These are phyloP conservation scores for Coniochaeta sp. DNA, from an alignment of 2,329 filamentous ascomycete species.

Conservation along the genomic window DNA sequence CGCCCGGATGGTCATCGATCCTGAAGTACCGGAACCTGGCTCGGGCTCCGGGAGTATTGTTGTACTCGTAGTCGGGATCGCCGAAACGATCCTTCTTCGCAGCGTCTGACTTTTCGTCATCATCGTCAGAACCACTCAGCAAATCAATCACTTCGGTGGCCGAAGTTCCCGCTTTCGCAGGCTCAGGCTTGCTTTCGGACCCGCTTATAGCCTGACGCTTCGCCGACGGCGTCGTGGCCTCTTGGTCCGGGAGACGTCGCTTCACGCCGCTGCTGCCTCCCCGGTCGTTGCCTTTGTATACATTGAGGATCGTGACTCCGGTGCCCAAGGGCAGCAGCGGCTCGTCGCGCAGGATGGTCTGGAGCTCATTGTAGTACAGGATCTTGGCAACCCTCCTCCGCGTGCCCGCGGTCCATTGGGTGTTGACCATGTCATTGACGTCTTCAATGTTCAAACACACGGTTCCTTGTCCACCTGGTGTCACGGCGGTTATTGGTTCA, in stretches of 20 bases:
- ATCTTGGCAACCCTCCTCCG: not conserved
- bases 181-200: too few relatives aligned
- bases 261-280: not conserved
- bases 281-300: not conserved
- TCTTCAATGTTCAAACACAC: too few relatives aligned
- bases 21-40: constrained; percentile 4
- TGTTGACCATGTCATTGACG: too few relatives aligned
- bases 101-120: not conserved
- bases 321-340: constrained; percentile 5
- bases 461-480: too few relatives aligned
- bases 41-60: too few relatives aligned
- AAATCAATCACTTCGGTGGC: too few relatives aligned
- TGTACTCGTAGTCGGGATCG: not conserved
- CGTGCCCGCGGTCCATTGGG: too few relatives aligned
- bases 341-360: constrained; percentile 7
- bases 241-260: not conserved
- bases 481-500: too few relatives aligned
- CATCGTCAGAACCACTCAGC: too few relatives aligned
- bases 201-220: not conserved
- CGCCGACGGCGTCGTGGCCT: not conserved
- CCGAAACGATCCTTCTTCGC: not conserved
- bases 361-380: constrained; percentile 8
- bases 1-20: not conserved
- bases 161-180: too few relatives aligned
- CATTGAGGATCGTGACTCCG: not conserved